Evolutionary conservation across 352 stramenopile genomes (phyloP).

Genomic region (Pythium dissimile): DNA sequence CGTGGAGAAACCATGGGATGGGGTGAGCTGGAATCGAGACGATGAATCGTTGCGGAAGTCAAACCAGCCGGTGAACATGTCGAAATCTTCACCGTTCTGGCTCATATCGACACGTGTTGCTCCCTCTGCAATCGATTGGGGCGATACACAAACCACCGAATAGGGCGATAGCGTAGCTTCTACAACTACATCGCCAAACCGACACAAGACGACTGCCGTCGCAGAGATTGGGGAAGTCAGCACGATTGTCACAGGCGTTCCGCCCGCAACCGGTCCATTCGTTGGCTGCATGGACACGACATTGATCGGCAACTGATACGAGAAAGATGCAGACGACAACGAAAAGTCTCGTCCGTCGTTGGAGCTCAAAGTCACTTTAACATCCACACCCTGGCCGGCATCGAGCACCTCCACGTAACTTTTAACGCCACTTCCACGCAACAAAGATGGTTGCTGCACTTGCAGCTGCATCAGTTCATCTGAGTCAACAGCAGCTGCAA

Average conservation of each 20-base stretch:
- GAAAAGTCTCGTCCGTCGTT: constrained; percentile 39
- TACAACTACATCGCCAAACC: constrained; percentile 48
- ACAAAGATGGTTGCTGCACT: constrained; percentile 5
- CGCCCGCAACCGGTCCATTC: constrained; percentile 47
- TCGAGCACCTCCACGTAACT: constrained; percentile 19
- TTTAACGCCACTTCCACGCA: constrained; percentile 20
- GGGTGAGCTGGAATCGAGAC: constrained; percentile 26
- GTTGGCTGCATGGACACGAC: constrained; percentile 34
- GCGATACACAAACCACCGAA: constrained; percentile 12
- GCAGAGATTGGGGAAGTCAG: constrained; percentile 20
- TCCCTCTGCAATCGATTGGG: background rate
- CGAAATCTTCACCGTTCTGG: constrained; percentile 52
- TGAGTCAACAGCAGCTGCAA: constrained; percentile 14
- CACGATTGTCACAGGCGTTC: constrained; percentile 48
- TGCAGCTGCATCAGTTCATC: constrained; percentile 1
- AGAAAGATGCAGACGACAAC: constrained; percentile 29
- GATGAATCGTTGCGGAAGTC: constrained; percentile 35
- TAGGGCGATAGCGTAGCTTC: constrained; percentile 4
- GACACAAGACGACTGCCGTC: constrained; percentile 34
- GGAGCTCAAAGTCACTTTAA: constrained; percentile 27
- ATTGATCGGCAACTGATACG: constrained; percentile 37
- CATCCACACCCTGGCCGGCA: constrained; percentile 17
- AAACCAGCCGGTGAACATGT: constrained; percentile 39
- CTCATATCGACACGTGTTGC: constrained; percentile 34
- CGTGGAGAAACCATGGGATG: constrained; percentile 34